Conservation (phyloP, 108 stramenopile species). For the Cyclotella atomus region DNA sequence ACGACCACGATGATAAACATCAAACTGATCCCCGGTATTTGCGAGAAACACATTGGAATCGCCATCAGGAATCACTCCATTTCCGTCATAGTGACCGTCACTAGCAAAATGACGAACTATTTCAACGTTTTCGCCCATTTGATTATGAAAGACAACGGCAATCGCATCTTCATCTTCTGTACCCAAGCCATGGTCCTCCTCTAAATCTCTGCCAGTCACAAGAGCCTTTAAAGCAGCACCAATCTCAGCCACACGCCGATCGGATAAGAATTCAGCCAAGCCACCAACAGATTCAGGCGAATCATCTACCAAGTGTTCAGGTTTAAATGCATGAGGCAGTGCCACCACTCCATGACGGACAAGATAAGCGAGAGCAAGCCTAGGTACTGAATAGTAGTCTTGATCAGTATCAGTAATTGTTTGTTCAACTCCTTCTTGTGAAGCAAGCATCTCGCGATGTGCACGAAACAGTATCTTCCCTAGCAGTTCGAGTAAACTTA, state of each 20-base stretch:
- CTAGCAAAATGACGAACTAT: conserved; percentile 7
- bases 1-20: conserved; percentile 18
- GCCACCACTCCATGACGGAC: conserved; percentile 32
- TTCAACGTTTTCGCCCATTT: conserved; percentile 16
- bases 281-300: conserved; percentile 43
- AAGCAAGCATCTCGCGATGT: conserved; percentile 17
- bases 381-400: conserved; percentile 46
- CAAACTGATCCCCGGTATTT: conserved; percentile 36
- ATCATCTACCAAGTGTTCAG: conserved; percentile 46
- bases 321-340: conserved; percentile 42
- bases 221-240: conserved; percentile 34
- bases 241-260: conserved; percentile 45
- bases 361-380: conserved; percentile 41
- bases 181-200: conserved; percentile 45
- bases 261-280: conserved; percentile 24
- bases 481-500: conserved; percentile 31
- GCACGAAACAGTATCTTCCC: conserved; percentile 35
- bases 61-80: neutral
- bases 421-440: conserved; percentile 3
- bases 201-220: conserved; percentile 34
- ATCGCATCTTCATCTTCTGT: conserved; percentile 33
- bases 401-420: conserved; percentile 11
- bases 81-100: conserved; percentile 10
- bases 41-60: conserved; percentile 27
- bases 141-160: conserved; percentile 44